A percentile compares a stretch with the other conserved stretches of the same genome.
Evolutionary conservation across 2,329 filamentous ascomycete genomes (phyloP).

Genomic region (Exophiala sideris): DNA sequence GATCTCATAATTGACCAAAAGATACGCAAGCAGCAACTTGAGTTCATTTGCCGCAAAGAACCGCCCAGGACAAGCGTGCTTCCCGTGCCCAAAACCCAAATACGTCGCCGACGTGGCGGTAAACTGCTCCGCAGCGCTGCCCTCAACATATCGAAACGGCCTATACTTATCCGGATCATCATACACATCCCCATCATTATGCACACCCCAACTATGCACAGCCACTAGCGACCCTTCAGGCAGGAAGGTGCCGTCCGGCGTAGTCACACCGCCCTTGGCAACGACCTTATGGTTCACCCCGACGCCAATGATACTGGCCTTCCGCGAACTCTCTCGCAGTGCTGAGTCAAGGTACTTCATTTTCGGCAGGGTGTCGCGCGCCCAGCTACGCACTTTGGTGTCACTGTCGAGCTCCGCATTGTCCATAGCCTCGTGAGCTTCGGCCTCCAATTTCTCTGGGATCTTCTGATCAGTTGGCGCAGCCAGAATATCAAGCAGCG

Average conservation of each 20-base stretch:
- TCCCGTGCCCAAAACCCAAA: constrained; percentile 57
- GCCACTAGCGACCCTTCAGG: constrained; percentile 47
- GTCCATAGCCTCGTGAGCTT: constrained; percentile 23
- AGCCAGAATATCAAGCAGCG: constrained; percentile 31
- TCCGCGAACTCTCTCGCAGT: constrained; percentile 42
- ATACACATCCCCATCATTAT: constrained; percentile 48
- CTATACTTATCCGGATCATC: constrained; percentile 44
- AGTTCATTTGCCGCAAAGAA: constrained; percentile 30
- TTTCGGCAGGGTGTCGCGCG: constrained; percentile 35
- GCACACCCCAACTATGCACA: constrained; percentile 44
- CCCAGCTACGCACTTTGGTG: constrained; percentile 26
- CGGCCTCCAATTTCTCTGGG: constrained; percentile 25
- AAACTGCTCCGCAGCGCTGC: constrained; percentile 33
- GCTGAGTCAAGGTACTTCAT: constrained; percentile 41
- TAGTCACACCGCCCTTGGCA: constrained; percentile 26
- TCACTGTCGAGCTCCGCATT: background rate
- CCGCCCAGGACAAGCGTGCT: constrained; percentile 41
- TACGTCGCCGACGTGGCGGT: constrained; percentile 52
- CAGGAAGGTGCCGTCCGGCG: constrained; percentile 43
- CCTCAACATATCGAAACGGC: constrained; percentile 48
- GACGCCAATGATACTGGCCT: constrained; percentile 39
- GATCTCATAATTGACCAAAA: constrained; percentile 33
- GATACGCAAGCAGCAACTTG: constrained; percentile 30
- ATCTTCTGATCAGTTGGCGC: constrained; percentile 33
- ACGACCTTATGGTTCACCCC: constrained; percentile 30